Percentiles rank a stretch among this genome's conserved stretches.
phyloP scores from a whole-genome alignment of 169 alveolate genomes.

The Plasmodium inui region DNA sequence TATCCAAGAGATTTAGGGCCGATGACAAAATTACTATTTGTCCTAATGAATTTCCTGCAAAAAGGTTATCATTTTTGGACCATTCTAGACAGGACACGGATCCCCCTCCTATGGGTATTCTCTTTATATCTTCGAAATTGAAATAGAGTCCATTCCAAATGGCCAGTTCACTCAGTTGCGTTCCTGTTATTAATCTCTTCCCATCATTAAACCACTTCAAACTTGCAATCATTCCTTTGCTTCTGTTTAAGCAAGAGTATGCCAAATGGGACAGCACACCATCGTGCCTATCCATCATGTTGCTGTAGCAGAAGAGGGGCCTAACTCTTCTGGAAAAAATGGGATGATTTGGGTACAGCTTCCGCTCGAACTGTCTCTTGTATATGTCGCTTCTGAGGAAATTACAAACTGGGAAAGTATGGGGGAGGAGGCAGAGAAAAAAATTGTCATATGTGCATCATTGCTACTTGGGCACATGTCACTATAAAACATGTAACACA shows the following conservation, averaged over 20 bases:
- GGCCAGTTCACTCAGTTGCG: constrained; percentile 90
- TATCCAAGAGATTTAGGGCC: constrained; percentile 85
- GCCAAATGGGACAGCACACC: constrained; percentile 62
- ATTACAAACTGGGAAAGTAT: constrained; percentile 28
- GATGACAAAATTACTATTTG: constrained; percentile 86
- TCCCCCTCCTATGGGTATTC: constrained; percentile 89
- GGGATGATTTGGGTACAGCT: constrained; percentile 48
- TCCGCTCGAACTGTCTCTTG: constrained; percentile 56
- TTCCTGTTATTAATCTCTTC: constrained; percentile 89
- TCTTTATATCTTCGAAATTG: constrained; percentile 89
- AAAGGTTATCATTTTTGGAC: constrained; percentile 83
- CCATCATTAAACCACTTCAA: constrained; percentile 90
- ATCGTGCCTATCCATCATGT: constrained; percentile 71
- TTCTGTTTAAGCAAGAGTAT: constrained; percentile 57
- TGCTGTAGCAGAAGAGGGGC: constrained; percentile 64
- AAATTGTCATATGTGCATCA: background rate
- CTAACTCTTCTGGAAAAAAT: constrained; percentile 41
- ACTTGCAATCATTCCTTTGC: constrained; percentile 61
- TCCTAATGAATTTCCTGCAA: constrained; percentile 88
- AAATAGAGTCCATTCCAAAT: constrained; percentile 90
- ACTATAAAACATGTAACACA: background rate
- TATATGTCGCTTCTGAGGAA: constrained; percentile 53
- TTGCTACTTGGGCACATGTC: background rate
- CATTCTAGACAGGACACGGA: constrained; percentile 86
- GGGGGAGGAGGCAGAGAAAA: background rate